Evolutionary conservation across 495 filamentous ascomycete genomes (phyloP), one percentile per base, ranked within the genome.

Genomic region (Aspergillus indologenus): DNA sequence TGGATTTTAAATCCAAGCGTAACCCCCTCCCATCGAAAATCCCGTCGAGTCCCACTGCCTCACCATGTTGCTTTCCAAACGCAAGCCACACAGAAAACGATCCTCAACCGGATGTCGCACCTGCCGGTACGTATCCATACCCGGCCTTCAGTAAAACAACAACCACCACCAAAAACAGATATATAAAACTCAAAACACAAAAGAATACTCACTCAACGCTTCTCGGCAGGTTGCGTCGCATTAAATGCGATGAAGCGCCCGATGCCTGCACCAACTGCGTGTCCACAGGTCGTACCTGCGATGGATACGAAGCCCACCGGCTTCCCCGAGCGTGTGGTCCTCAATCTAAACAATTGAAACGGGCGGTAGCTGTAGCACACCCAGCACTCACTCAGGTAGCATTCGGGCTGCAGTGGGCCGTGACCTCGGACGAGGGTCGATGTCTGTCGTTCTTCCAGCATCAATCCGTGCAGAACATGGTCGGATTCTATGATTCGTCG

Each of bases 381-480:
- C 34, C 34, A 40, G 34, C 12, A 15, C 34, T 40, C 34, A 40
- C 34, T 11, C 21, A 18, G 44, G 15, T 53, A 8, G 29, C n/a
- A 8, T 3, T 18, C 17, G 20, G 42, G 7, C 20, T 56, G 3
- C 31, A 20, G 34, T 66, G 67, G 67, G 54, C 57, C 14, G 61
- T 61, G 7, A 70, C 65, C 21, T 54, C 53, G 2, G 67, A 70
- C 31, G 67, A 70, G 61, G 53, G 54, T 14, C 67, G 67, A 34
- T 70, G 65, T 47, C 61, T 65, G 46, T 60, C 62, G 3, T 62
- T 62, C 45, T 70, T 70, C 58, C 56, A 26, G 34, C 42, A 58
- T 54, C 57, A 50, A 23, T 62, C 63, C 0, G 54, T 67, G 26
- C 60, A 62, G 2, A 50, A 51, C 18, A 50, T 70, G 4, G 45